Evolutionary conservation across 179 eudicot genomes (phyloP).

Genomic region (Silene vulgaris): DNA sequence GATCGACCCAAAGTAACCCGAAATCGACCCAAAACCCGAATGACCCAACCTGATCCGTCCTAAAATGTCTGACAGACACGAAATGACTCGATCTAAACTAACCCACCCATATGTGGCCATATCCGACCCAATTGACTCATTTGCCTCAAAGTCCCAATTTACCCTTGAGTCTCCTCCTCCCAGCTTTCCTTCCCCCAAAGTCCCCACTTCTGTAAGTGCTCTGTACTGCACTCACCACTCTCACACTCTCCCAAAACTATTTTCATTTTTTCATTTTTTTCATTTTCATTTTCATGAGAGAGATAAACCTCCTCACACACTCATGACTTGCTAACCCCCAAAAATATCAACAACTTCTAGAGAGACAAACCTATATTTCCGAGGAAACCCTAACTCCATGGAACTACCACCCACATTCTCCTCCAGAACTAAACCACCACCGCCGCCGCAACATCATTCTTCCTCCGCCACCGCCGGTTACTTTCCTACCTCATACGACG

Average conservation of each 20-base stretch:
- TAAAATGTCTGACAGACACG: no score
- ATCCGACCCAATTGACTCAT: no score
- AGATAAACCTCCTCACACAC: background rate
- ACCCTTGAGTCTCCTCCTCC: constrained; percentile 16
- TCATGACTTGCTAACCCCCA: no score
- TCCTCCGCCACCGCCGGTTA: constrained; percentile 11
- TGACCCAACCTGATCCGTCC: no score
- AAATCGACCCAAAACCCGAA: no score
- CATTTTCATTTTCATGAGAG: background rate
- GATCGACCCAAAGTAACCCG: no score
- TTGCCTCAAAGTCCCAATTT: background rate
- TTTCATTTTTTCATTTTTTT: background rate
- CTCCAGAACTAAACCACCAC: constrained; percentile 27
- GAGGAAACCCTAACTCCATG: constrained; percentile 16
- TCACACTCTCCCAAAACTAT: constrained; percentile 9
- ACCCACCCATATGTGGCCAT: no score
- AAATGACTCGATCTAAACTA: no score
- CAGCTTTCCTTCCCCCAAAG: constrained; percentile 10
- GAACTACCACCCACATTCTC: constrained; percentile 28
- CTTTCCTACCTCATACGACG: constrained; percentile 55
- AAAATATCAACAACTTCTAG: background rate
- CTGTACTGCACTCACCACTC: constrained; percentile 2
- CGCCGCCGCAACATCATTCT: constrained; percentile 9
- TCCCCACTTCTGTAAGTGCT: constrained; percentile 22
- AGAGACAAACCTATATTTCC: constrained; percentile 5